Percentiles rank a stretch among this genome's conserved stretches.
These are phyloP conservation scores for Mrakia gelida DNA, from an alignment of 768 basidiomycete genomes.

Conservation along the genomic window DNA sequence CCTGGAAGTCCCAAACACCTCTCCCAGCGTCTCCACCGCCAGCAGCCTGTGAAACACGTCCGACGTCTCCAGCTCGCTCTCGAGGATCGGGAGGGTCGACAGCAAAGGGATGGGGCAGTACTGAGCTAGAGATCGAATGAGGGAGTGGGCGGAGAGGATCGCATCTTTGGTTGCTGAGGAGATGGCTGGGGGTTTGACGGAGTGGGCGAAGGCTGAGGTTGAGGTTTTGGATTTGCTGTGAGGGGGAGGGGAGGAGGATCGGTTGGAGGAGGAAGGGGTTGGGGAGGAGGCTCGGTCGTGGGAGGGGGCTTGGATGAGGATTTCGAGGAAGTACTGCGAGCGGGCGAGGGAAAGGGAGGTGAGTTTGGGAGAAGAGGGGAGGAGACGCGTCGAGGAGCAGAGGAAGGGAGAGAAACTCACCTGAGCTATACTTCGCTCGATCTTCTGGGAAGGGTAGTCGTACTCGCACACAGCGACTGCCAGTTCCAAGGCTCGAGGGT, in stretches of 20 bases:
- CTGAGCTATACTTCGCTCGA: constrained; percentile 31
- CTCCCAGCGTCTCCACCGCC: constrained; percentile 80
- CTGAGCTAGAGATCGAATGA: constrained; percentile 19
- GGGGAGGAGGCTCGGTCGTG: not conserved
- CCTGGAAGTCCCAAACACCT: constrained; percentile 68
- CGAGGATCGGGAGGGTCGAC: constrained; percentile 26
- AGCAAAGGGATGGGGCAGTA: constrained; percentile 23
- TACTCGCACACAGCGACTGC: constrained; percentile 28
- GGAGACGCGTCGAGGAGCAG: not conserved
- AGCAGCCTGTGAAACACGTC: constrained; percentile 58
- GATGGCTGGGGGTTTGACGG: constrained; percentile 17
- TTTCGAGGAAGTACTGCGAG: constrained; percentile 75
- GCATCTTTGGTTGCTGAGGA: not conserved
- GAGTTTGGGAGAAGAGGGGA: not conserved
- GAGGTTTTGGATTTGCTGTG: not conserved
- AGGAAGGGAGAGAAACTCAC: not conserved
- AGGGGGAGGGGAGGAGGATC: not conserved
- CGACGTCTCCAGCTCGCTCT: constrained; percentile 28
- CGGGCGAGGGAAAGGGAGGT: not conserved
- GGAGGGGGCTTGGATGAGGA: constrained; percentile 56
- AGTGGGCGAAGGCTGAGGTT: not conserved
- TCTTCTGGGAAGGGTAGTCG: constrained; percentile 29
- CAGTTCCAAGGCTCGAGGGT: constrained; percentile 17
- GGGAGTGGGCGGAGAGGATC: constrained; percentile 13
- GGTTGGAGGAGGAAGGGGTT: constrained; percentile 8